A percentile compares a stretch with the other conserved stretches of the same genome.
Evolutionary conservation across 169 alveolate genomes (phyloP).

Genomic region (Amoebophrya sp.): DNA sequence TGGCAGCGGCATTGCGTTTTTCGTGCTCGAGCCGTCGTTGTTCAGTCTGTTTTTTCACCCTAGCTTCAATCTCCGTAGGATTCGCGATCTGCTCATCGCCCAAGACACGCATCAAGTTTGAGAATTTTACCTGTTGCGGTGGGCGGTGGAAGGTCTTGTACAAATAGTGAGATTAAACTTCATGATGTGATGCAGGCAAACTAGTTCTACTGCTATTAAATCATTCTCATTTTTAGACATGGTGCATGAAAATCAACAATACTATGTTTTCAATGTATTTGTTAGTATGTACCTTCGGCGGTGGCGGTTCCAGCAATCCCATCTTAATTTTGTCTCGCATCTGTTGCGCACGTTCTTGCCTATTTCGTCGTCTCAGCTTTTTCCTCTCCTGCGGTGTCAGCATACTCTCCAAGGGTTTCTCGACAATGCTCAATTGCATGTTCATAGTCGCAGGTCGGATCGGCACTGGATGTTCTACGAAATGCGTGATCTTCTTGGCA

Average conservation of each 20-base stretch:
- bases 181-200: too few relatives aligned
- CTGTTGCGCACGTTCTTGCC: slow-evolving; percentile 64
- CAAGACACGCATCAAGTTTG: slow-evolving; percentile 65
- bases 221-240: too few relatives aligned
- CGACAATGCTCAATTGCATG: slow-evolving; percentile 37
- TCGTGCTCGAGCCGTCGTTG: slow-evolving; percentile 66
- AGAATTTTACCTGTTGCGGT: slow-evolving; percentile 55
- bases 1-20: slow-evolving; percentile 59
- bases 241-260: too few relatives aligned
- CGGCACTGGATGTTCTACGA: slow-evolving; percentile 73
- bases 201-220: too few relatives aligned
- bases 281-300: slow-evolving; percentile 64
- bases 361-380: slow-evolving; percentile 59
- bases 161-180: too few relatives aligned
- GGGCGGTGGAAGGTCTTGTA: too few relatives aligned
- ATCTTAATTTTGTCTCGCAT: slow-evolving; percentile 69
- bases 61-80: slow-evolving; percentile 65
- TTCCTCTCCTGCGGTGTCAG: slow-evolving; percentile 63
- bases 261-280: too few relatives aligned
- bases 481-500: slow-evolving; percentile 21
- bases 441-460: slow-evolving; percentile 55
- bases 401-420: slow-evolving; percentile 52
- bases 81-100: slow-evolving; percentile 62
- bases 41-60: slow-evolving; percentile 66
- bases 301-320: slow-evolving; percentile 74